Evolutionary conservation across 352 stramenopile species (phyloP).

Genomic region (Phytophthora citrophthora): DNA sequence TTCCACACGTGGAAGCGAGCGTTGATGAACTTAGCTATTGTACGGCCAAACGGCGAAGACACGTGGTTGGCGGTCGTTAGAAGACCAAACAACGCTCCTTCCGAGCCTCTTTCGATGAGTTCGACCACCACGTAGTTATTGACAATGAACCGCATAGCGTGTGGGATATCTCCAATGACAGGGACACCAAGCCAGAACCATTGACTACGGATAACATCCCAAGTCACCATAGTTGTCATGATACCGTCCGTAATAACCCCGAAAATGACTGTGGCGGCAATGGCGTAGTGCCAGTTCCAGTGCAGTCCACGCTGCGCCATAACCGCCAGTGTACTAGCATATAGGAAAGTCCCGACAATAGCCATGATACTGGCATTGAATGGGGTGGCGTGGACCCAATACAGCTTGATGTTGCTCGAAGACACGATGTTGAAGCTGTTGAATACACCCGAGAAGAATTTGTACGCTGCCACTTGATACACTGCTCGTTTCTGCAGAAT

Average conservation of each 20-base stretch:
- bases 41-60: constrained; percentile 46
- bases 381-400: constrained; percentile 60
- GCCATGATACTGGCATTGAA: constrained; percentile 60
- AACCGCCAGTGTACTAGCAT: constrained; percentile 44
- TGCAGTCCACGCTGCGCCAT: constrained; percentile 47
- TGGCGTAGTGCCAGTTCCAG: constrained; percentile 66
- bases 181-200: constrained; percentile 65
- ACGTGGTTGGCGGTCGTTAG: constrained; percentile 56
- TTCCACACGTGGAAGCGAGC: constrained; percentile 55
- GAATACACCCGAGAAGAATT: constrained; percentile 66
- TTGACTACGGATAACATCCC: constrained; percentile 54
- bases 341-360: constrained; percentile 53
- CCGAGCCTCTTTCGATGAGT: constrained; percentile 50
- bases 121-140: constrained; percentile 60
- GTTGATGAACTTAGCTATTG: constrained; percentile 61
- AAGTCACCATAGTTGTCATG: constrained; percentile 58
- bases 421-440: constrained; percentile 65
- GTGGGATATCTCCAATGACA: constrained; percentile 50
- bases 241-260: constrained; percentile 45
- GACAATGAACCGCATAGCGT: constrained; percentile 56
- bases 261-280: constrained; percentile 39
- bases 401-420: constrained; percentile 51
- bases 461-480: constrained; percentile 63
- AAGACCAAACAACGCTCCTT: constrained; percentile 59
- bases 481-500: constrained; percentile 59